phyloP scores from a whole-genome alignment of 345 rosid species.

The Excoecaria cochinchinensis region DNA sequence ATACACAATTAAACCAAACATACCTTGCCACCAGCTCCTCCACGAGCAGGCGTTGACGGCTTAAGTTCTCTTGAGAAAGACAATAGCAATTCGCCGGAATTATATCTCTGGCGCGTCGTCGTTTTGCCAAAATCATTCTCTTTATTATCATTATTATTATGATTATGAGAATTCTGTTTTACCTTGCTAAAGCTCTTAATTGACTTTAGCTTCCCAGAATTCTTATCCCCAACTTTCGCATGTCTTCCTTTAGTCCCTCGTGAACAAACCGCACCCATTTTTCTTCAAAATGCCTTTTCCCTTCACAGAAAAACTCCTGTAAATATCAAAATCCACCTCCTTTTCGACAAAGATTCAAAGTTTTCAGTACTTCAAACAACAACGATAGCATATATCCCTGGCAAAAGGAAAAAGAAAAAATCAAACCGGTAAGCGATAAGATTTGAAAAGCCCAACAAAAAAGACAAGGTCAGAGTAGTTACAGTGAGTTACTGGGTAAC shows the following conservation, averaged over 20 bases:
- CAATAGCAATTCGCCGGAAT: constrained; percentile 41
- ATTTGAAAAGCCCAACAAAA: not conserved
- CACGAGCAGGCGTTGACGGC: constrained; percentile 37
- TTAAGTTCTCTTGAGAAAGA: constrained; percentile 40
- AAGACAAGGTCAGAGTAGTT: constrained; percentile 9
- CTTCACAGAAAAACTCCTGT: not conserved
- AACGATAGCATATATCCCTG: too few relatives aligned
- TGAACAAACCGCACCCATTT: constrained; percentile 72
- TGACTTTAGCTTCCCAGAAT: constrained; percentile 42
- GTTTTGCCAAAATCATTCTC: constrained; percentile 19
- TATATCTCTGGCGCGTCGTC: constrained; percentile 14
- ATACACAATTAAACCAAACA: not conserved
- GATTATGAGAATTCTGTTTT: constrained; percentile 26
- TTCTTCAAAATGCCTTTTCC: constrained; percentile 20
- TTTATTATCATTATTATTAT: constrained; percentile 7
- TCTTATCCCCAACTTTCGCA: constrained; percentile 20
- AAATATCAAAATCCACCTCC: not conserved
- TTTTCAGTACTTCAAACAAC: too few relatives aligned
- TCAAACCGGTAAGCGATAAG: not conserved
- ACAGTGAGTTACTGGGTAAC: not conserved
- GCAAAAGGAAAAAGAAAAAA: not conserved
- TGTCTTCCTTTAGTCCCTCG: constrained; percentile 28
- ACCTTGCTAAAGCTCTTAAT: constrained; percentile 29
- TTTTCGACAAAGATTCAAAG: too few relatives aligned
- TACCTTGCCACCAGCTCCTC: constrained; percentile 45